A percentile compares a stretch with the other conserved stretches of the same genome.
Evolutionary conservation across 495 filamentous ascomycete genomes (phyloP).

Genomic region (Tuber borchii): DNA sequence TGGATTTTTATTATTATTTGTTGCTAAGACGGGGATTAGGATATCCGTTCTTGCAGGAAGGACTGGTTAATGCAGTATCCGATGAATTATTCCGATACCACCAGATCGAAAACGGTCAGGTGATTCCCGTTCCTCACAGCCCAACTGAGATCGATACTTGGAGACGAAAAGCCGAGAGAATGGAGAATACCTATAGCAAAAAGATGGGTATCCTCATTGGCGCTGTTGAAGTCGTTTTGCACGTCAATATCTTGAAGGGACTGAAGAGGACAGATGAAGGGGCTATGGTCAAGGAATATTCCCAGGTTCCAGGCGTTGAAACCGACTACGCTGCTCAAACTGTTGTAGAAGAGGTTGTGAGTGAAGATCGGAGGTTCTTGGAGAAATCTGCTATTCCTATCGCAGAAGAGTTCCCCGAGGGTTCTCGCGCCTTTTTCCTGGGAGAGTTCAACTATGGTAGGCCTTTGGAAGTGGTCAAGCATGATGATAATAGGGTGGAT

Average conservation of each 20-base stretch:
- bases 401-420: conserved; percentile 82
- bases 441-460: conserved; percentile 91
- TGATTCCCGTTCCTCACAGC: conserved; percentile 61
- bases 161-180: conserved; percentile 72
- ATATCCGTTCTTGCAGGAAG: conserved; percentile 93
- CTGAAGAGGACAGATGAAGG: conserved; percentile 85
- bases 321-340: conserved; percentile 85
- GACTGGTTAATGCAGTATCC: conserved; percentile 76
- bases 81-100: conserved; percentile 91
- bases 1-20: neutral
- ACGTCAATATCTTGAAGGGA: conserved; percentile 88
- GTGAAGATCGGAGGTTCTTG: conserved; percentile 86
- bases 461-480: conserved; percentile 73
- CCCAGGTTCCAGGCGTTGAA: conserved; percentile 77
- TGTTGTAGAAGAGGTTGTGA: conserved; percentile 81
- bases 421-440: conserved; percentile 83
- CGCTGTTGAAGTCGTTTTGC: conserved; percentile 75
- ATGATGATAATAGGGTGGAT: conserved; percentile 64
- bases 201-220: conserved; percentile 83
- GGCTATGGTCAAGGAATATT: conserved; percentile 88
- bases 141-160: conserved; percentile 74
- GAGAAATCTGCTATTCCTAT: conserved; percentile 79
- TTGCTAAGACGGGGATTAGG: conserved; percentile 42
- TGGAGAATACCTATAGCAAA: conserved; percentile 82
- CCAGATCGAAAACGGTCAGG: conserved; percentile 54